A percentile compares a stretch with the other conserved stretches of the same genome.
Evolutionary conservation across 192 early-diverging fungal species (phyloP).

Genomic region (Paraglomus occultum): DNA sequence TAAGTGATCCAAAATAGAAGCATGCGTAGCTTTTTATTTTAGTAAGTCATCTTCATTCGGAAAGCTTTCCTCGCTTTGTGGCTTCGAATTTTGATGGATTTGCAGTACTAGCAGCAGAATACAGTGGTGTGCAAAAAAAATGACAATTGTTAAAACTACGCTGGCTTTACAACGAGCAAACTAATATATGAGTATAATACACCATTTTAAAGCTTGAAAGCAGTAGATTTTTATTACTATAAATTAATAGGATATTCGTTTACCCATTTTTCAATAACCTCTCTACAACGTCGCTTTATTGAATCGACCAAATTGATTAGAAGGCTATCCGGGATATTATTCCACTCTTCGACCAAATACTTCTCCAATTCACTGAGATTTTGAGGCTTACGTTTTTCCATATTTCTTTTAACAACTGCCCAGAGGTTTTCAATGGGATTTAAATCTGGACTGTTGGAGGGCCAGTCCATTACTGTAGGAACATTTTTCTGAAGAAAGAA

Average conservation of each 20-base stretch:
- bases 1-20: background rate
- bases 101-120: too few species aligned
- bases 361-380: background rate
- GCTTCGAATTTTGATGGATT: too few species aligned
- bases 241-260: too few species aligned
- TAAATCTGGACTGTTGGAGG: slow-evolving; percentile 3
- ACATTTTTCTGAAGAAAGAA: background rate
- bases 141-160: slow-evolving; percentile 17
- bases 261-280: too few species aligned
- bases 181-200: too few species aligned
- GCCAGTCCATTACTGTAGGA: background rate
- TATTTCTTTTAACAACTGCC: slow-evolving; percentile 2
- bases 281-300: too few species aligned
- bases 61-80: too few species aligned
- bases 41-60: too few species aligned
- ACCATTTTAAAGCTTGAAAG: too few species aligned
- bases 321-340: background rate
- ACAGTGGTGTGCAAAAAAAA: slow-evolving; percentile 9
- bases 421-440: background rate
- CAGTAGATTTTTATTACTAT: too few species aligned
- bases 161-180: too few species aligned
- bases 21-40: too few species aligned
- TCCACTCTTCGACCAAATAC: background rate
- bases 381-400: background rate
- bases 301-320: slow-evolving; percentile 3